Percentiles rank a stretch among this genome's conserved stretches.
phyloP scores from a whole-genome alignment of 129 eudicot genomes.

The Sambucus nigra region DNA sequence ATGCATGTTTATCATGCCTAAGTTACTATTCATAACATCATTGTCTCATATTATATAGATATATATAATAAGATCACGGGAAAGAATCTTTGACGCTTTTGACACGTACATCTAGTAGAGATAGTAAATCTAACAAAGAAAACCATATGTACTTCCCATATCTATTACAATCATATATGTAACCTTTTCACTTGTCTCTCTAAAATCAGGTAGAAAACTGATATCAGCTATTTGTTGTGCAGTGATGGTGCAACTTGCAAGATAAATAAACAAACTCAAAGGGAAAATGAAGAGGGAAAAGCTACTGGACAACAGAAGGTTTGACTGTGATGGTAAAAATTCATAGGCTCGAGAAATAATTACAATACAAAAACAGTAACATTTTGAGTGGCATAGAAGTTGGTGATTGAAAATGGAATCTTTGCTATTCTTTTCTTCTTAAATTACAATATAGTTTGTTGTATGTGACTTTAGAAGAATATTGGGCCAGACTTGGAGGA shows the following conservation, averaged over 20 bases:
- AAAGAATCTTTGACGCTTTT: slow-evolving; percentile 15
- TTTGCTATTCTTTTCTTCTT: background rate
- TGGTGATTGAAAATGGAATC: slow-evolving; percentile 29
- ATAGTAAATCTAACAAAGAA: slow-evolving; percentile 19
- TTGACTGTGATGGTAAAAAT: slow-evolving; percentile 7
- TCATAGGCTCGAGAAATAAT: slow-evolving; percentile 7
- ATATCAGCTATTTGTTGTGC: background rate
- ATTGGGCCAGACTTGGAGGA: slow-evolving; percentile 27
- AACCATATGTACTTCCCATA: slow-evolving; percentile 2
- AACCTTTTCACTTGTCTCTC: slow-evolving; percentile 6
- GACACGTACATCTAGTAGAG: slow-evolving; percentile 16
- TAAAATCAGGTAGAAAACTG: background rate
- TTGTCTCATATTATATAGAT: slow-evolving; percentile 4
- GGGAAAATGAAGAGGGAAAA: background rate
- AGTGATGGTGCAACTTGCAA: slow-evolving; percentile 4
- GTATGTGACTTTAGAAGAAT: slow-evolving; percentile 24
- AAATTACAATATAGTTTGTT: background rate
- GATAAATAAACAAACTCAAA: background rate
- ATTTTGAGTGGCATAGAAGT: slow-evolving; percentile 21
- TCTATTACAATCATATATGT: background rate
- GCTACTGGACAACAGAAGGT: slow-evolving; percentile 4
- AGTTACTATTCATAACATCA: no score
- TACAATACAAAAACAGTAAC: slow-evolving; percentile 1
- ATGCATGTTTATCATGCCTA: no score
- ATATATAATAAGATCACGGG: slow-evolving; percentile 21